phyloP scores from a whole-genome alignment of 2,329 filamentous ascomycete species.

The Trichophyton rubrum region DNA sequence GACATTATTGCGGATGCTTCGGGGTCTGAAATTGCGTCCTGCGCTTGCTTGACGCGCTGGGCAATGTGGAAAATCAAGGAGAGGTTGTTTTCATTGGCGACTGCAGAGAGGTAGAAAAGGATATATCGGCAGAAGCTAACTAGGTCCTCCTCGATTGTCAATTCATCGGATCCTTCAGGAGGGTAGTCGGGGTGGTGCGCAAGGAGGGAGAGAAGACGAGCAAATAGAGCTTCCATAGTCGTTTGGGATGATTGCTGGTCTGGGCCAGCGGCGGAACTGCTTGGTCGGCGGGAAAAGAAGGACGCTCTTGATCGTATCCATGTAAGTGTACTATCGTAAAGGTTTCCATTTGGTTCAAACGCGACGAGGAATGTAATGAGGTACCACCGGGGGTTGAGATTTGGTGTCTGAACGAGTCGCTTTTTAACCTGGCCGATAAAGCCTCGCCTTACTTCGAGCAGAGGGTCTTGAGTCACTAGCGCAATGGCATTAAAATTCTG shows the following conservation, averaged over 20 bases:
- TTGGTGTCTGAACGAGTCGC: conserved; percentile 37
- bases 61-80: conserved; percentile 83
- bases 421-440: conserved; percentile 85
- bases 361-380: conserved; percentile 81
- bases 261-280: conserved; percentile 22
- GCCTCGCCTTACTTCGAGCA: conserved; percentile 58
- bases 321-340: conserved; percentile 65
- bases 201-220: conserved; percentile 71
- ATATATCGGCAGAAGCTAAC: conserved; percentile 79
- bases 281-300: conserved; percentile 42
- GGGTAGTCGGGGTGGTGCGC: conserved; percentile 87
- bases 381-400: conserved; percentile 77
- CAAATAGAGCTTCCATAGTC: conserved; percentile 68
- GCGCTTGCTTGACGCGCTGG: conserved; percentile 81
- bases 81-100: conserved; percentile 77
- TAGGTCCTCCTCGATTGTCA: conserved; percentile 46
- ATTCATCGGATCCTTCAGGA: conserved; percentile 21
- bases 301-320: conserved; percentile 78
- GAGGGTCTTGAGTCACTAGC: conserved; percentile 65
- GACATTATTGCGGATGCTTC: conserved; percentile 23
- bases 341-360: conserved; percentile 66
- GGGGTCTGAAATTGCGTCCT: conserved; percentile 58
- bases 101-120: conserved; percentile 70
- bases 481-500: conserved; percentile 70
- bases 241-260: conserved; percentile 41